These are phyloP conservation scores for Neonectria ditissima DNA, from an alignment of 2,329 filamentous ascomycete species.

Conservation along the genomic window DNA sequence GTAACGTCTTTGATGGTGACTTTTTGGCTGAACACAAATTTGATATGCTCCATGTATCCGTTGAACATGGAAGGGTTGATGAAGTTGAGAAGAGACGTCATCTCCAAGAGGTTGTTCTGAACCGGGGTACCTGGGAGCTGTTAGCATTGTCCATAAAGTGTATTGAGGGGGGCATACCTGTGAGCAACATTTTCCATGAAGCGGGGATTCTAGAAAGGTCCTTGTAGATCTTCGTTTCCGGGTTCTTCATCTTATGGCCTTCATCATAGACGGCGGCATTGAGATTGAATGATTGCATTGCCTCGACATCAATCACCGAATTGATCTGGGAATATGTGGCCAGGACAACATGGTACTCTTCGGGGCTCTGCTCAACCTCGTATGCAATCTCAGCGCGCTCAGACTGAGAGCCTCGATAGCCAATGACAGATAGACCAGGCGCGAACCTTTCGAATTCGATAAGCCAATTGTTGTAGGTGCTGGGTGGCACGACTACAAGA, in stretches of 20 bases:
- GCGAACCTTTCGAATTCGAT: conserved; percentile 91
- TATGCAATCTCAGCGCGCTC: conserved; percentile 77
- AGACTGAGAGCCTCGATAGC: conserved; percentile 72
- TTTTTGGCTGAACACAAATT: conserved; percentile 91
- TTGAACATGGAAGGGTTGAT: conserved; percentile 89
- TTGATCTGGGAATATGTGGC: conserved; percentile 71
- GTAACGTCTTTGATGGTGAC: conserved; percentile 83
- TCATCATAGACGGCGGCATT: conserved; percentile 86
- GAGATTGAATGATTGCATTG: conserved; percentile 61
- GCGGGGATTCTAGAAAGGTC: conserved; percentile 82
- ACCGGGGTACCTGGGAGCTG: conserved; percentile 83
- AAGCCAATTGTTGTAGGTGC: conserved; percentile 96
- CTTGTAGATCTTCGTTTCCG: conserved; percentile 82
- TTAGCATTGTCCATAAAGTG: conserved; percentile 29
- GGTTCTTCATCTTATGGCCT: conserved; percentile 93
- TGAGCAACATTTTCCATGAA: conserved; percentile 85
- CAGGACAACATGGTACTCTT: conserved; percentile 72
- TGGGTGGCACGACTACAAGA: conserved; percentile 90
- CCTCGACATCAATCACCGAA: conserved; percentile 62
- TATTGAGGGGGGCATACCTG: conserved; percentile 43
- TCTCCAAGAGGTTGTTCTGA: conserved; percentile 93
- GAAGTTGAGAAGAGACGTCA: conserved; percentile 91
- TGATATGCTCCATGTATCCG: conserved; percentile 80
- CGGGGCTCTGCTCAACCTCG: conserved; percentile 71
- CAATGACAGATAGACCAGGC: conserved; percentile 79